Percentiles rank a stretch among this genome's conserved stretches.
phyloP scores from a whole-genome alignment of 1,284 basidiomycete species.

The Coniferiporia sulphurascens region DNA sequence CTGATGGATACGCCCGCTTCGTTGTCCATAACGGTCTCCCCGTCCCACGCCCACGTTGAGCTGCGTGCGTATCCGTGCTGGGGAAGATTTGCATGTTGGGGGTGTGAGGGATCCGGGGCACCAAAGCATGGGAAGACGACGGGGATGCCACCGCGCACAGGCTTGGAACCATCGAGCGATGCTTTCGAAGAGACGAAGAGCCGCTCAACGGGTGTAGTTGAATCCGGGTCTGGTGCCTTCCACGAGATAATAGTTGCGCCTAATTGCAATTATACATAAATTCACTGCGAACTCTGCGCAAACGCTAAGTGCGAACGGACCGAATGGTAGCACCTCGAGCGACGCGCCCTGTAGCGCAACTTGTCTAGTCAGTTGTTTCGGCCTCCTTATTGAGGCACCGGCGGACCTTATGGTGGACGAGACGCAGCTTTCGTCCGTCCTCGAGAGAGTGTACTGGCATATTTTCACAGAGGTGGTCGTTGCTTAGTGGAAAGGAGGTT shows the following conservation, averaged over 20 bases:
- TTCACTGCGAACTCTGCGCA: not conserved
- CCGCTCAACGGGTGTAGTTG: constrained; percentile 49
- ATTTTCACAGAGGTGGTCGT: not conserved
- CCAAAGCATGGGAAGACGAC: constrained; percentile 87
- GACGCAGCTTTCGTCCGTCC: constrained; percentile 7
- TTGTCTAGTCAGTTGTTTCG: not conserved
- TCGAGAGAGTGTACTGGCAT: constrained; percentile 14
- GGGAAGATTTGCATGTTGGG: constrained; percentile 65
- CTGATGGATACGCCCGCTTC: constrained; percentile 67
- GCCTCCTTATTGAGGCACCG: not conserved
- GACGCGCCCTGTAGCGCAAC: constrained; percentile 53
- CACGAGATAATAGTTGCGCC: constrained; percentile 74
- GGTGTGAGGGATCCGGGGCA: constrained; percentile 41
- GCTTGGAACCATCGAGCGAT: constrained; percentile 64
- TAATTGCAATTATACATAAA: not conserved
- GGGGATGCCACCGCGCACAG: constrained; percentile 81
- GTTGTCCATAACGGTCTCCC: constrained; percentile 58
- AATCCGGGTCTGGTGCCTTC: constrained; percentile 46
- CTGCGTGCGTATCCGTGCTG: constrained; percentile 88
- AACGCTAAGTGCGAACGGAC: constrained; percentile 25
- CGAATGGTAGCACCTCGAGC: constrained; percentile 70
- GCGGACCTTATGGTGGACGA: constrained; percentile 22
- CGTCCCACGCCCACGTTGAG: constrained; percentile 63
- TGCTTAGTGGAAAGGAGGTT: not conserved
- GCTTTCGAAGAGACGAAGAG: constrained; percentile 78